Conservation (phyloP, 2,329 filamentous ascomycete genomes). For the Verticillium zaregamsianum region DNA sequence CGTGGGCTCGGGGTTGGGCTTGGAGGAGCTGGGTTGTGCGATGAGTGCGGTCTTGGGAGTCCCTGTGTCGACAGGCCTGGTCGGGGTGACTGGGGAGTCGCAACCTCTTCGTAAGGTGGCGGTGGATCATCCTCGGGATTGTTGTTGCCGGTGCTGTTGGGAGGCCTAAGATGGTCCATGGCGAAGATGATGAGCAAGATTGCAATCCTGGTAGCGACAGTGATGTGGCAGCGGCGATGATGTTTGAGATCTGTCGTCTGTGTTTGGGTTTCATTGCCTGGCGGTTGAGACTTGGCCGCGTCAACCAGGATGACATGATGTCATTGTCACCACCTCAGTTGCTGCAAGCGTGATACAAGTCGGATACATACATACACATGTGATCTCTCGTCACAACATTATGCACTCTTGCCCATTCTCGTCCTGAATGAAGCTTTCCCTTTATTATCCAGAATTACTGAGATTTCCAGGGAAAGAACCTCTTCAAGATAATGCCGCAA, state of each 20-base stretch:
- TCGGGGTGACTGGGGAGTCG: background rate
- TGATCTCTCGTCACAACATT: background rate
- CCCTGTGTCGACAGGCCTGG: background rate
- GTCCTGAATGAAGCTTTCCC: background rate
- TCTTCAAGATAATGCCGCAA: too few species aligned
- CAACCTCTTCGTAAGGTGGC: background rate
- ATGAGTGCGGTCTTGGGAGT: background rate
- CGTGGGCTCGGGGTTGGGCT: background rate
- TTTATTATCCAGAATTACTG: background rate
- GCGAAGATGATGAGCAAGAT: background rate
- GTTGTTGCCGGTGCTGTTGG: background rate
- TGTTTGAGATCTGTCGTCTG: background rate
- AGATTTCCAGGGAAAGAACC: too few species aligned
- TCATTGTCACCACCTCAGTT: background rate
- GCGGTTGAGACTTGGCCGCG: background rate
- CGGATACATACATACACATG: background rate
- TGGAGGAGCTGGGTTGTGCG: background rate
- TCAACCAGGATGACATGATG: background rate
- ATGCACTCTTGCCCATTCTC: rapidly evolving
- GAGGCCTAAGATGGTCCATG: background rate
- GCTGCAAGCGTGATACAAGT: background rate
- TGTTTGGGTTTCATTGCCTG: background rate
- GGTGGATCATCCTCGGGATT: background rate
- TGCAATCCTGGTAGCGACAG: background rate
- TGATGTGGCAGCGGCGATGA: background rate